Conservation (phyloP, 2,329 filamentous ascomycete species). For the Leptographium lundbergii region DNA sequence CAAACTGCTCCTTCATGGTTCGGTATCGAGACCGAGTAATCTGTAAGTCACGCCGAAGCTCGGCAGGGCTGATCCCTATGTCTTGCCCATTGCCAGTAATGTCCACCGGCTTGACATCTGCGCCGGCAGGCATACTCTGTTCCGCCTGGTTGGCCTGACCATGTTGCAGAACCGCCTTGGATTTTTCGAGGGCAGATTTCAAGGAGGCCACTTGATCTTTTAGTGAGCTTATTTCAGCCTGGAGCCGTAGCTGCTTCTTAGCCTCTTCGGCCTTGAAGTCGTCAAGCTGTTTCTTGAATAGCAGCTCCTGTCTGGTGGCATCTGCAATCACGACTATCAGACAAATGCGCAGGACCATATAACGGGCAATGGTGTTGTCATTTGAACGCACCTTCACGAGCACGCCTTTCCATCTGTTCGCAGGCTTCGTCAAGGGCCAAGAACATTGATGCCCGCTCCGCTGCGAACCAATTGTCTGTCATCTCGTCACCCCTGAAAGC, state of each 20-base stretch:
- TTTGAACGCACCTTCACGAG: neutral
- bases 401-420: neutral
- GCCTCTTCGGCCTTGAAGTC: neutral
- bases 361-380: too few relatives aligned
- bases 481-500: neutral
- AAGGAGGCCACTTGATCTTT: neutral
- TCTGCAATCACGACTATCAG: neutral
- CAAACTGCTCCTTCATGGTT: slow-evolving; percentile 18
- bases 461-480: neutral
- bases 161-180: neutral
- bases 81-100: neutral
- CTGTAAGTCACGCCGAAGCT: slow-evolving; percentile 4
- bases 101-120: too few relatives aligned
- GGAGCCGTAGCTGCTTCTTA: neutral
- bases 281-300: neutral
- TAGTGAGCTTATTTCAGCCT: neutral
- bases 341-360: neutral
- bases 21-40: slow-evolving; percentile 8
- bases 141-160: neutral
- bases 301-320: neutral
- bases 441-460: neutral
- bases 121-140: neutral
- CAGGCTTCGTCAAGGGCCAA: neutral
- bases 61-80: neutral
- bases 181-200: neutral